phyloP scores from a whole-genome alignment of 805 yeast genomes.

The Wilhelminamyces savonicus region DNA sequence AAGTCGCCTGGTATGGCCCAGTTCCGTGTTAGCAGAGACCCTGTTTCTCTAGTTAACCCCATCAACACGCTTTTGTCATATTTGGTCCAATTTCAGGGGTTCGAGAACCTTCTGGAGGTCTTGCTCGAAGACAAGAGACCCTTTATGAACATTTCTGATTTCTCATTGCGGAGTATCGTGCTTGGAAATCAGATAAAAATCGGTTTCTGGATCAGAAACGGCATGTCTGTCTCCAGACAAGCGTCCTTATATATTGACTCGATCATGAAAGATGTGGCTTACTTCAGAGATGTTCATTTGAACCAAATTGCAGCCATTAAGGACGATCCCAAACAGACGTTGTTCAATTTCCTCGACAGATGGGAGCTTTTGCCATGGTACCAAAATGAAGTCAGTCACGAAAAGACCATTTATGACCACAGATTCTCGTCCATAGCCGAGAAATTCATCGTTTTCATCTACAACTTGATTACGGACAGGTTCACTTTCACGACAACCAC shows the following conservation, averaged over 20 bases:
- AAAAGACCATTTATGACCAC: constrained; percentile 42
- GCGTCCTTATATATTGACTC: constrained; percentile 43
- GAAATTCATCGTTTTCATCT: constrained; percentile 37
- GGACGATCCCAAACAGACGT: constrained; percentile 31
- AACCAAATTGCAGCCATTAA: constrained; percentile 37
- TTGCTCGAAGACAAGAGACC: constrained; percentile 17
- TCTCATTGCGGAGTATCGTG: constrained; percentile 54
- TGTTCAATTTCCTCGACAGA: constrained; percentile 39
- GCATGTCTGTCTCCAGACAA: constrained; percentile 46
- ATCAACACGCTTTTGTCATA: constrained; percentile 50
- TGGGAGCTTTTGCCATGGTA: constrained; percentile 56
- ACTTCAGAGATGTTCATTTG: constrained; percentile 39
- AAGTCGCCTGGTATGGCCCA: constrained; percentile 26
- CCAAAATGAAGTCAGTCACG: constrained; percentile 22
- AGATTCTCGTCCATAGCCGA: constrained; percentile 37
- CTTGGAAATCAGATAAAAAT: constrained; percentile 54
- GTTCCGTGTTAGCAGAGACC: constrained; percentile 41
- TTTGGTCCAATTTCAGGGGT: constrained; percentile 27
- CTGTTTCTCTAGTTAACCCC: constrained; percentile 55
- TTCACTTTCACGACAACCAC: constrained; percentile 15
- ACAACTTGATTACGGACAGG: constrained; percentile 38
- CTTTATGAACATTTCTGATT: constrained; percentile 46
- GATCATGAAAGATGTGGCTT: constrained; percentile 33
- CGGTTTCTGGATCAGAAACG: constrained; percentile 75
- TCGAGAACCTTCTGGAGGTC: constrained; percentile 9